Evolutionary conservation across 192 early-diverging fungal species (phyloP), one percentile per base, ranked within the genome.

Genomic region (Coemansia sp.): DNA sequence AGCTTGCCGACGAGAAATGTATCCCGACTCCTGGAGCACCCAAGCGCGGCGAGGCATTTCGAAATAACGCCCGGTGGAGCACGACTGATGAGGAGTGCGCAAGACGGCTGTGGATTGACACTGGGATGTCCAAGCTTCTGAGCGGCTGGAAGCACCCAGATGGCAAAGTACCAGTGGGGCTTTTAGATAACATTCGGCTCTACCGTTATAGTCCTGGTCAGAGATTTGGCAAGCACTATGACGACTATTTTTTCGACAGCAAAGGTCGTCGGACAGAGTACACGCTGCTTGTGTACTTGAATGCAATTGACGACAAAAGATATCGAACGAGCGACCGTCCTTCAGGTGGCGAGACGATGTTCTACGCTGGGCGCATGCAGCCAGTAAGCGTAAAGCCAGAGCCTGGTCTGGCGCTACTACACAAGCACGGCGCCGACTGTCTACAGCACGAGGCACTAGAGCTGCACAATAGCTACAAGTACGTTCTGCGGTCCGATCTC

Each of bases 361-460:
- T 83, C 52, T 85, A 89, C 55, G 71, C 70, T 36, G 71, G 84
- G 10, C 79, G 80, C n/a, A 88, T 83, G 69, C 75, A 73, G 13
- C 84, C 81, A 2, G 83, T 87, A 12, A 78, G 82, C 20, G 77
- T 89, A 34, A 86, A 81, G 27, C 88, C 88, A 8, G 84, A 85
- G n/a, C 62, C 73, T 2, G 88, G 88, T 9, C 66, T 87, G 62
- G 73, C 87, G 31, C 77, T 89, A 65, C 75, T 89, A 10, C 88
- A 89, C 74, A 84, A 85, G 61, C 88, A 89, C 64, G 88, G 88
- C 2, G 87, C 86, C 5, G 85, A 87, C 64, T 89, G 88, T 63
- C 80, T 89, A 43, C 76, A 87, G 66, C 88, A 89, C 75, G 88
- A 89, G 39, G 87, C 79, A 0, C 68, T 82, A 46, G 83, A 81